Conservation (phyloP, 192 early-diverging fungal species). For the Backusella luteola region DNA sequence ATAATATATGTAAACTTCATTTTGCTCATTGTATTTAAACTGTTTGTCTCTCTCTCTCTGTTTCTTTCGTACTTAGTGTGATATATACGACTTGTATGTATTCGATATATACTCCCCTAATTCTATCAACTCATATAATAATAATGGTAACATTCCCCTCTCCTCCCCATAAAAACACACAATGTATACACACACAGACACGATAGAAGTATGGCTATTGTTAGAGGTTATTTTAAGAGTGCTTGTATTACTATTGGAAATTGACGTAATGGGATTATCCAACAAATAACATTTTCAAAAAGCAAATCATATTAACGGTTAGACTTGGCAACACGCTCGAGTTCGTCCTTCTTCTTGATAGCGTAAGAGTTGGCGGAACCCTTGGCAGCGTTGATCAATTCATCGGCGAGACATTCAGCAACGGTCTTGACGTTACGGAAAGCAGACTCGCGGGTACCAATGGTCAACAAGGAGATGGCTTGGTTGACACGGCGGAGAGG, state of each 20-base stretch:
- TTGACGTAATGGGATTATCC: not conserved
- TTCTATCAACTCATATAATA: no score
- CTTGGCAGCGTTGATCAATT: constrained; percentile 97
- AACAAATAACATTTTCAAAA: constrained; percentile 7
- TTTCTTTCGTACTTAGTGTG: no score
- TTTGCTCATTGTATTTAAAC: no score
- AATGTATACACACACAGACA: not conserved
- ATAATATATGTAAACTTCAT: no score
- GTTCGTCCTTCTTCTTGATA: constrained; percentile 99
- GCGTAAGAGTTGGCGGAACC: constrained; percentile 99
- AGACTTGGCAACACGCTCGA: constrained; percentile 86
- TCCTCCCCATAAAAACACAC: not conserved
- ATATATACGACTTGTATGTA: not conserved
- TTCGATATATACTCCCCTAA: not conserved
- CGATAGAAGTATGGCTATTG: not conserved
- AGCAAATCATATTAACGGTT: constrained; percentile 17
- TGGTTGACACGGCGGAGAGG: constrained; percentile 98
- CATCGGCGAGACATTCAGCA: constrained; percentile 99
- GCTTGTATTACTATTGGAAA: not conserved
- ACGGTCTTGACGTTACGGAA: constrained; percentile 99
- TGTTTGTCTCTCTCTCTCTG: no score
- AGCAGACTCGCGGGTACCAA: constrained; percentile 95
- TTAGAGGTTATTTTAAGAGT: not conserved
- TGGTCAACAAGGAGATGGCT: constrained; percentile 92
- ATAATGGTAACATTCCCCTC: not conserved